A percentile compares a stretch with the other conserved stretches of the same genome.
Evolutionary conservation across 164 flowering plant species (phyloP).

Genomic region (Platanus orientalis): DNA sequence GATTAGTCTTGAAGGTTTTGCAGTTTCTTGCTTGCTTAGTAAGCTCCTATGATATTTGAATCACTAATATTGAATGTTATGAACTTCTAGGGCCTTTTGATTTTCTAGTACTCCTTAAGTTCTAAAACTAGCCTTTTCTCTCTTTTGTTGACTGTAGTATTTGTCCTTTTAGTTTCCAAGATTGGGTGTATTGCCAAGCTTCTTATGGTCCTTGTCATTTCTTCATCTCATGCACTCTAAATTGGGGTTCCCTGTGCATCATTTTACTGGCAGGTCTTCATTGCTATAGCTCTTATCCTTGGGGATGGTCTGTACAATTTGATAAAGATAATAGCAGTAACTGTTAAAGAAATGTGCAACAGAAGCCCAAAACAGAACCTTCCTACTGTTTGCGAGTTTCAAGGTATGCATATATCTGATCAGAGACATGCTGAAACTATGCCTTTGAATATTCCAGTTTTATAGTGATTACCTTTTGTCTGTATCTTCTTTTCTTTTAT

Average conservation of each 20-base stretch:
- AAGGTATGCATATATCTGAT: conserved; percentile 34
- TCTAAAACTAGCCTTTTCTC: not conserved
- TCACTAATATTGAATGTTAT: not conserved
- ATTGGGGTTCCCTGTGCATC: not conserved
- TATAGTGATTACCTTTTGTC: not conserved
- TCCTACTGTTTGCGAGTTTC: conserved; percentile 47
- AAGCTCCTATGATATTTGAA: too few relatives aligned
- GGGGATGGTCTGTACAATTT: conserved; percentile 97
- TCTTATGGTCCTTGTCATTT: not conserved
- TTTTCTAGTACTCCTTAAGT: too few relatives aligned
- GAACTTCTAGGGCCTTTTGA: not conserved
- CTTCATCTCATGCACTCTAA: not conserved
- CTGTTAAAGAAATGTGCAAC: conserved; percentile 55
- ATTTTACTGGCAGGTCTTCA: conserved; percentile 63
- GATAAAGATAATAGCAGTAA: conserved; percentile 73
- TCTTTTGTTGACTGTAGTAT: not conserved
- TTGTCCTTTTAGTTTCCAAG: not conserved
- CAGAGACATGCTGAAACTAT: not conserved
- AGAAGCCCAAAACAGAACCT: conserved; percentile 40
- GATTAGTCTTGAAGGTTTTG: too few relatives aligned
- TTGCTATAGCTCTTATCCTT: conserved; percentile 81
- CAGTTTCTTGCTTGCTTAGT: too few relatives aligned
- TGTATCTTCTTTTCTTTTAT: not conserved
- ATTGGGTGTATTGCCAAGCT: not conserved
- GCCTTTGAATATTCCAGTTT: not conserved